A percentile compares a stretch with the other conserved stretches of the same genome.
Conservation (phyloP, 208 protist species). For the Leptomonas pyrrhocoris region DNA sequence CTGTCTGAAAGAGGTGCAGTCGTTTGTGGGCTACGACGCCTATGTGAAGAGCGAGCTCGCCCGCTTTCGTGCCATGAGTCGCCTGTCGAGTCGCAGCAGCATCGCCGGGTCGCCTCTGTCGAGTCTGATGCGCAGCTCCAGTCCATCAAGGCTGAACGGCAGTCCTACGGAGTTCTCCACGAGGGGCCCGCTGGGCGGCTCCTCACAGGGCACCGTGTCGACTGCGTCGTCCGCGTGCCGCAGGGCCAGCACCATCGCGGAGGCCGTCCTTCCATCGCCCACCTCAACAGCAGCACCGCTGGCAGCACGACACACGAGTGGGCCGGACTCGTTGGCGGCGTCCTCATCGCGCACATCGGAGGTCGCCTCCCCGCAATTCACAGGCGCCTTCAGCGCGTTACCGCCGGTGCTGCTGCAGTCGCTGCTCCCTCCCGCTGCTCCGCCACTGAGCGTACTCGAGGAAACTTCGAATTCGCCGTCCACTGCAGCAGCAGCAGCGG, state of each 20-base stretch:
- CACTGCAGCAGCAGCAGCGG: not conserved
- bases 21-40: conserved; percentile 50
- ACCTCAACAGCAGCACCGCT: not conserved
- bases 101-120: not conserved
- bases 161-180: not conserved
- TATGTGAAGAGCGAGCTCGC: conserved; percentile 34
- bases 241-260: not conserved
- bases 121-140: too few species aligned
- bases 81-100: conserved; percentile 5
- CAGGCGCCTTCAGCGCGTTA: not conserved
- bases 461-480: not conserved
- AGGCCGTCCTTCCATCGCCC: too few species aligned
- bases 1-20: conserved; percentile 55
- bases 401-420: conserved; percentile 3
- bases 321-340: not conserved
- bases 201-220: conserved; percentile 16
- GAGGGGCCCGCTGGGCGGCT: not conserved
- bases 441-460: not conserved
- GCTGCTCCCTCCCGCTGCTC: not conserved
- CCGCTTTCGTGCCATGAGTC: conserved; percentile 12
- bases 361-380: not conserved
- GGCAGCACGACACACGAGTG: not conserved
- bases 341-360: not conserved
- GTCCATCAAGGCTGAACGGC: too few species aligned
- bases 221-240: conserved; percentile 1